phyloP scores from a whole-genome alignment of 495 filamentous ascomycete genomes.

The Bacidia rubella region DNA sequence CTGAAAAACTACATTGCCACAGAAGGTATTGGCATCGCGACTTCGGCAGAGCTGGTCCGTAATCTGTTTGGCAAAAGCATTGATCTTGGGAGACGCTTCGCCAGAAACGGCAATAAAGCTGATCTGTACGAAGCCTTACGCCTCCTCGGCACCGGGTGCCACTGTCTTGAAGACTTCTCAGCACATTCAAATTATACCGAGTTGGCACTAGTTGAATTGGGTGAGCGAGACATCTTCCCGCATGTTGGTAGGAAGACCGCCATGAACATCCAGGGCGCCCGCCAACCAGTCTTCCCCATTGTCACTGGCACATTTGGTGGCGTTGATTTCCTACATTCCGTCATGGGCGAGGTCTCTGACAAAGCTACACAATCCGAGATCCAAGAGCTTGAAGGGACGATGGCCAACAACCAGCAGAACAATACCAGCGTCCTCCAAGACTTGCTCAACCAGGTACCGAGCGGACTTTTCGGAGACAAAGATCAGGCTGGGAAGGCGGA shows the following conservation, averaged over 20 bases:
- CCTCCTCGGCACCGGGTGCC: conserved; percentile 70
- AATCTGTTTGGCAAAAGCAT: conserved; percentile 58
- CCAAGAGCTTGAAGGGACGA: conserved; percentile 63
- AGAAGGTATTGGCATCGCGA: conserved; percentile 58
- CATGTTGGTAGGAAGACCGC: conserved; percentile 64
- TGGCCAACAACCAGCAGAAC: conserved; percentile 33
- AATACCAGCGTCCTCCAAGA: conserved; percentile 57
- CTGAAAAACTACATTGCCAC: conserved; percentile 88
- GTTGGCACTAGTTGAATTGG: conserved; percentile 71
- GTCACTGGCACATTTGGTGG: conserved; percentile 88
- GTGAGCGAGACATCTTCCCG: conserved; percentile 66
- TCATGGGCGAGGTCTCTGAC: conserved; percentile 77
- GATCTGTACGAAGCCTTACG: conserved; percentile 78
- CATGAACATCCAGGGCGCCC: conserved; percentile 50
- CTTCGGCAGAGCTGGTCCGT: conserved; percentile 61
- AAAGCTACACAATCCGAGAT: conserved; percentile 81
- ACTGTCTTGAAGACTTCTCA: conserved; percentile 87
- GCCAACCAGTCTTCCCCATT: conserved; percentile 53
- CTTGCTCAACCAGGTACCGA: conserved; percentile 63
- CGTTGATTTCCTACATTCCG: conserved; percentile 75
- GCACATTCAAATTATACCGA: conserved; percentile 88
- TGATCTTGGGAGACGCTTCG: conserved; percentile 58
- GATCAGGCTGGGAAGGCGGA: conserved; percentile 53
- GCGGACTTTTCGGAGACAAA: conserved; percentile 56
- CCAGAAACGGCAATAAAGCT: conserved; percentile 42